Conservation (phyloP, 352 stramenopile species). For the Globisporangium radiosum region DNA sequence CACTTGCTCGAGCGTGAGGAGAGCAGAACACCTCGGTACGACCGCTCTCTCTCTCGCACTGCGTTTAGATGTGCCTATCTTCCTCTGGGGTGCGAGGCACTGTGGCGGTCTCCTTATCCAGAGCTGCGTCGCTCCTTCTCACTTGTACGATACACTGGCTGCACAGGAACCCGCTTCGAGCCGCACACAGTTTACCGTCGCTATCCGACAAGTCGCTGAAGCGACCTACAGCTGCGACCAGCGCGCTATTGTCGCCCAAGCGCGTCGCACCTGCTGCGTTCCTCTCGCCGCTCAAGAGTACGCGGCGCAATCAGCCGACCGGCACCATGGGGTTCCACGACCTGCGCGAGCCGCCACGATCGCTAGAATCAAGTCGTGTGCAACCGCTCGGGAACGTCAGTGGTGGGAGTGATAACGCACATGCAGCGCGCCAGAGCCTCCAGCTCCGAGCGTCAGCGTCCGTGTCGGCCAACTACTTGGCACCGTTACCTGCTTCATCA, state of each 20-base stretch:
- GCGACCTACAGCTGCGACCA: neutral
- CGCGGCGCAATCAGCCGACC: neutral
- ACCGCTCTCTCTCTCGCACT: no score
- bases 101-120: neutral
- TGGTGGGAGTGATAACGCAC: neutral
- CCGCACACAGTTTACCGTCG: slow-evolving; percentile 27
- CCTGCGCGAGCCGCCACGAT: slow-evolving; percentile 1
- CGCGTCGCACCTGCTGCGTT: slow-evolving; percentile 13
- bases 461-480: neutral
- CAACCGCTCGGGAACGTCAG: neutral
- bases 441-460: neutral
- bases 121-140: neutral
- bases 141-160: neutral
- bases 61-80: no score
- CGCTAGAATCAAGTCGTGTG: neutral
- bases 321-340: slow-evolving; percentile 4
- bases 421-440: neutral
- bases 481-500: neutral
- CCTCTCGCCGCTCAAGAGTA: slow-evolving; percentile 28
- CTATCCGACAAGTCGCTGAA: slow-evolving; percentile 6
- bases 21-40: slow-evolving; percentile 16
- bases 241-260: slow-evolving; percentile 11
- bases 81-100: neutral
- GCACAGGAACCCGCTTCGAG: slow-evolving; percentile 12
- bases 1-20: slow-evolving; percentile 21